Base-by-base conservation (phyloP, 2,329 filamentous ascomycete species). In the Aspergillaceae sp. region DNA sequence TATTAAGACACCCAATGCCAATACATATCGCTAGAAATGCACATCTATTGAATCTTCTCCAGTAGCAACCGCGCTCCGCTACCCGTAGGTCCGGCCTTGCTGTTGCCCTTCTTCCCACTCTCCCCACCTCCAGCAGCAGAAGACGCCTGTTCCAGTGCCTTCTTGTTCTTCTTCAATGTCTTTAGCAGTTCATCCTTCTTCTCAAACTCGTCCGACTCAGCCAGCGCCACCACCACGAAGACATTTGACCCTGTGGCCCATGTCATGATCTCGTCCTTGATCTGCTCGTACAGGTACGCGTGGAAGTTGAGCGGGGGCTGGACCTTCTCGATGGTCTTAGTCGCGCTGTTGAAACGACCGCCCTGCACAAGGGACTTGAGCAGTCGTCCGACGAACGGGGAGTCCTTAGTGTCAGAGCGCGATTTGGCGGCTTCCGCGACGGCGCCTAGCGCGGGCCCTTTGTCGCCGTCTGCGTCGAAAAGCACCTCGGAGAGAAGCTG, bases 341-440 rank as follows among this genome's bases (percentile, higher is more conserved):
- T 76, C 38, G 76, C 76, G 50, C 80, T 80, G 67, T 97, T 88
- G 62, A 86, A 98, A 48, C 82, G 83, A 28, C 94, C 92, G 37
- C 92, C 92, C 45, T 88, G 84, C 27, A 96, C 89, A 5, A 98
- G 78, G 0, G 85, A 85, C 72, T 95, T 96, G 58, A 97, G 77
- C 83, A 96, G 85, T 48, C 88, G 84, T 10, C 87, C 88, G 36
- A 82, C 85, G 28, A 73, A 74, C 6, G 84, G 80, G 3, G 78
- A 76, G 42, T 78, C 72, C n/a, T 84, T 80, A 46, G 86, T 67
- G 45, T 72, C 64, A 5, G 62, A 56, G 38, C 66, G 61, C 28
- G 63, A 66, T 44, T 74, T 69, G 10, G 67, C 69, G 11, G 65
- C 64, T 9, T 68, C 62, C 0, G 78, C 79, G 10, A 84, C 70